Conservation (phyloP, 1,284 basidiomycete species). For the Pisolithus thermaeus region DNA sequence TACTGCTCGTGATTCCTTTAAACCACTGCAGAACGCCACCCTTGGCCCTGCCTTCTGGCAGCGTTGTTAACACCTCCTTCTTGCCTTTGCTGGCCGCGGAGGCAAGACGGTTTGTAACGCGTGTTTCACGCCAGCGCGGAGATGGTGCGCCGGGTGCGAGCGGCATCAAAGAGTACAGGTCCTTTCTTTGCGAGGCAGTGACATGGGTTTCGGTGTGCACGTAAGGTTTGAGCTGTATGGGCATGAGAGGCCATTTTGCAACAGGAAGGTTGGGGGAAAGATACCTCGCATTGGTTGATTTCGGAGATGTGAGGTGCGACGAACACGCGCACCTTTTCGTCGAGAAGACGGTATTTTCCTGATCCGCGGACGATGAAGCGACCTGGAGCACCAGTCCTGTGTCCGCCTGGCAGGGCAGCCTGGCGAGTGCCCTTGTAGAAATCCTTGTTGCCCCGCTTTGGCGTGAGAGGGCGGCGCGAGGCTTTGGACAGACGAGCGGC, state of each 20-base stretch:
- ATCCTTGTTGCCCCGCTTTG: conserved; percentile 88
- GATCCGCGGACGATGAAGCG: conserved; percentile 71
- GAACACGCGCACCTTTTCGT: conserved; percentile 78
- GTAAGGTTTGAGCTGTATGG: conserved; percentile 40
- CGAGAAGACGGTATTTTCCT: conserved; percentile 73
- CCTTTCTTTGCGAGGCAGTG: conserved; percentile 18
- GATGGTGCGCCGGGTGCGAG: conserved; percentile 13
- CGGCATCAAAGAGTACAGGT: conserved; percentile 23
- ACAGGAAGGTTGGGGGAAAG: conserved; percentile 22
- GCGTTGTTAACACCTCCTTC: not conserved
- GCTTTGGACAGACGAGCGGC: conserved; percentile 68
- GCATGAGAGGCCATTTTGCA: not conserved
- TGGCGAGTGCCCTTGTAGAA: conserved; percentile 91
- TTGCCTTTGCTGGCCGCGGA: not conserved
- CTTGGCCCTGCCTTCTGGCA: not conserved
- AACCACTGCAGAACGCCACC: not conserved
- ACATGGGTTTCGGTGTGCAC: conserved; percentile 28
- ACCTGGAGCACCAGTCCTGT: conserved; percentile 82
- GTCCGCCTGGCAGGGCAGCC: conserved; percentile 75
- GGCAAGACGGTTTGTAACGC: not conserved
- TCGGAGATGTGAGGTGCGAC: conserved; percentile 72
- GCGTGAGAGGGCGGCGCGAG: conserved; percentile 70
- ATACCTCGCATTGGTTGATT: conserved; percentile 56
- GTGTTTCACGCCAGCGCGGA: not conserved
- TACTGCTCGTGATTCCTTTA: not conserved